A percentile compares a stretch with the other conserved stretches of the same genome.
Evolutionary conservation across 2,329 filamentous ascomycete genomes (phyloP).

Genomic region (Sordariomycetes sp.): DNA sequence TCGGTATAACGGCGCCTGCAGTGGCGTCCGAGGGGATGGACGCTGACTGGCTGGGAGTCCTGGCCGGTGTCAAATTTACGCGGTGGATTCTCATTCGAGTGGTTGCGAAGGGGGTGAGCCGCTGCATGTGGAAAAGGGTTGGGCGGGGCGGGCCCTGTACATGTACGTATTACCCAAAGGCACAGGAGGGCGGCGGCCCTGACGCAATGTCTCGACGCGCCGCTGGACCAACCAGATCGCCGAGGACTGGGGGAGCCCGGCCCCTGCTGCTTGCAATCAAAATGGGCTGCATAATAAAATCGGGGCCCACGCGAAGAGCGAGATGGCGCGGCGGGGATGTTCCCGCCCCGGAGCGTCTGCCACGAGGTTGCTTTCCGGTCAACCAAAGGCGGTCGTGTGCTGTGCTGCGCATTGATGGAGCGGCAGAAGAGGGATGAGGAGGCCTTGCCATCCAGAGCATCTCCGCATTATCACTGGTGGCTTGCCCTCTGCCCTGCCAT

Average conservation of each 20-base stretch:
- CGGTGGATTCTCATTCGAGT: neutral
- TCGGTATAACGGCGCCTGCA: neutral
- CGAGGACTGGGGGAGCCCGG: neutral
- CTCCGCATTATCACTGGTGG: neutral
- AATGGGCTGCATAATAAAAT: neutral
- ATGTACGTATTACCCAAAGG: too few species aligned
- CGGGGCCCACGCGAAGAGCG: too few species aligned
- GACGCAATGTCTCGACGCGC: constrained; percentile 3
- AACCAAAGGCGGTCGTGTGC: too few species aligned
- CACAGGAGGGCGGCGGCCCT: neutral
- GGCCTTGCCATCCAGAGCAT: neutral
- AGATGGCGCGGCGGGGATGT: neutral
- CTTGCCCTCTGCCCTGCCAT: neutral
- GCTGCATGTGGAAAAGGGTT: neutral
- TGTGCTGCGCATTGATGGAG: too few species aligned
- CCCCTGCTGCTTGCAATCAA: neutral
- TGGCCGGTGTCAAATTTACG: neutral
- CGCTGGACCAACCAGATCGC: neutral
- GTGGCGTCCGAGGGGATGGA: neutral
- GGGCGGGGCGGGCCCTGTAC: neutral
- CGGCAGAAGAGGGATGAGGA: too few species aligned
- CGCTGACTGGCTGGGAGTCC: neutral
- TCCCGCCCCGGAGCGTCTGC: neutral
- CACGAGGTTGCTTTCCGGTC: too few species aligned
- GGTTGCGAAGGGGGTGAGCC: too few species aligned